Evolutionary conservation across 75 land plant species (phyloP).

Genomic region (Pseudotsuga menziesii): DNA sequence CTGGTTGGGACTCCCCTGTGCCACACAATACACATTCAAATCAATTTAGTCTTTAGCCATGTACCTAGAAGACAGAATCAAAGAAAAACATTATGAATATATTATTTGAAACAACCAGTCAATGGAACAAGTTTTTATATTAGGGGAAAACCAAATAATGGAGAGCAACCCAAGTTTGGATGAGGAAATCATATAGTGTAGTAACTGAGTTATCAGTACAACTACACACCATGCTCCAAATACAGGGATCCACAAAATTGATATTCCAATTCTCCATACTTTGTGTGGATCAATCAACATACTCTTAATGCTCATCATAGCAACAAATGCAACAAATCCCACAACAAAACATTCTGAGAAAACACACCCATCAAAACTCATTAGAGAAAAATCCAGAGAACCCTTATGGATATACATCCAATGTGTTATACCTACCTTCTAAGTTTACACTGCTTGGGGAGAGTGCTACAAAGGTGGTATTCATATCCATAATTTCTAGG

Average conservation of each 20-base stretch:
- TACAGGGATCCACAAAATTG: conserved; percentile 62
- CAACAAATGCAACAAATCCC: too few relatives aligned
- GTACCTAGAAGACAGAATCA: too few relatives aligned
- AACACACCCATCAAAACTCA: background rate
- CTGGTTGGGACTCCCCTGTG: conserved; percentile 56
- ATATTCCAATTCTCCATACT: conserved; percentile 57
- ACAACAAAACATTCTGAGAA: background rate
- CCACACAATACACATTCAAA: too few relatives aligned
- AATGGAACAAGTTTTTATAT: too few relatives aligned
- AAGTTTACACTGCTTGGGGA: conserved; percentile 40
- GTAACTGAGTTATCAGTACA: conserved; percentile 34
- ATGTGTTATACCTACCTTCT: conserved; percentile 26
- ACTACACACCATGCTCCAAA: conserved; percentile 59
- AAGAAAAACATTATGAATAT: too few relatives aligned
- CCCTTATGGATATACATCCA: background rate
- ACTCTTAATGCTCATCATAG: too few relatives aligned
- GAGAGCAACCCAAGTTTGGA: background rate
- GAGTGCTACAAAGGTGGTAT: conserved; percentile 16
- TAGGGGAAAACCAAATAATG: background rate
- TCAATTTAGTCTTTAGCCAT: too few relatives aligned
- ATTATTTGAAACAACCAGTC: too few relatives aligned
- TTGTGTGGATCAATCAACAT: too few relatives aligned
- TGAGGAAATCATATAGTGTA: too few relatives aligned
- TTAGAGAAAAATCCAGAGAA: background rate
- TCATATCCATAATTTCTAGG: background rate